Evolutionary conservation across 495 filamentous ascomycete genomes (phyloP).

Genomic region (Talaromyces ruber): DNA sequence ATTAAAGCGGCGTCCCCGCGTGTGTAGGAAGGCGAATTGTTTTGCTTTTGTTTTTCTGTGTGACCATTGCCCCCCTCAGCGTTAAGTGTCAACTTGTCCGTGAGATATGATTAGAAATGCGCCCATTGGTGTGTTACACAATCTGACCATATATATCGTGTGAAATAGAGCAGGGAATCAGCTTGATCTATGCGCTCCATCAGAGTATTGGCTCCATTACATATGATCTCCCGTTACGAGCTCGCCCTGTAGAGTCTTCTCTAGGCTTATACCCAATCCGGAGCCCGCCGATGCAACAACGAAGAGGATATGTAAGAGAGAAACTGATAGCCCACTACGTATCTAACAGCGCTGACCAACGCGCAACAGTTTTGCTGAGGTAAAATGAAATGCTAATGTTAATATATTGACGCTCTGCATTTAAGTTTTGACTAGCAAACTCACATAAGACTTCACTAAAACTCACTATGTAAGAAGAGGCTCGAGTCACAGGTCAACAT

Average conservation of each 20-base stretch:
- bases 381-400: background rate
- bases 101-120: background rate
- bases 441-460: background rate
- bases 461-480: background rate
- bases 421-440: background rate
- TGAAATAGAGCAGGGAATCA: background rate
- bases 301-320: background rate
- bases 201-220: background rate
- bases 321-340: background rate
- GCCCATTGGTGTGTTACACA: background rate
- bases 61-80: background rate
- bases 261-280: background rate
- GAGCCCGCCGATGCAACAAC: background rate
- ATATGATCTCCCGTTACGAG: background rate
- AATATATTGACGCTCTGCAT: background rate
- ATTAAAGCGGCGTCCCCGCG: background rate
- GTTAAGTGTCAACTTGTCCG: background rate
- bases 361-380: background rate
- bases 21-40: background rate
- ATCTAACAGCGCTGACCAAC: background rate
- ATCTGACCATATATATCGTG: background rate
- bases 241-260: too few species aligned
- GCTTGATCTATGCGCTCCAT: background rate
- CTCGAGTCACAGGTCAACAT: background rate
- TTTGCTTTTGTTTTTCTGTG: background rate